Evolutionary conservation across 192 early-diverging fungal species (phyloP).

Genomic region (Backusella macrospora): DNA sequence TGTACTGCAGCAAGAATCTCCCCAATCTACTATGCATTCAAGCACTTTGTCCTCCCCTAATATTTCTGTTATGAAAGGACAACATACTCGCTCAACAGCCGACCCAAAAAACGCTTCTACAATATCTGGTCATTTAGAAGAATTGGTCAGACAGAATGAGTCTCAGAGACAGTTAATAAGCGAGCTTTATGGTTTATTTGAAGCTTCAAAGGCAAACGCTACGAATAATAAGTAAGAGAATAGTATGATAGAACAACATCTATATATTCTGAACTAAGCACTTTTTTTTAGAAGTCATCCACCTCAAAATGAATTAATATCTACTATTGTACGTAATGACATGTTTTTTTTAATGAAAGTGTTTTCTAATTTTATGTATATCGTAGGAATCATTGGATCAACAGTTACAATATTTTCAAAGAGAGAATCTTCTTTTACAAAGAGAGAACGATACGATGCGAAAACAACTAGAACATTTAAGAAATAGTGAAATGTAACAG

Average conservation of each 20-base stretch:
- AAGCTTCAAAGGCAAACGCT: not conserved
- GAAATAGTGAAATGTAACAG: slow-evolving; percentile 11
- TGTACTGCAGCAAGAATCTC: slow-evolving; percentile 21
- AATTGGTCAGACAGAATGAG: slow-evolving; percentile 51
- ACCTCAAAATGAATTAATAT: not conserved
- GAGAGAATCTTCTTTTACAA: slow-evolving; percentile 32
- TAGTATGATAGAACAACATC: not conserved
- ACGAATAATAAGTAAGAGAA: not conserved
- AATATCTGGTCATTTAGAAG: slow-evolving; percentile 41
- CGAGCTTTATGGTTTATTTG: slow-evolving; percentile 32
- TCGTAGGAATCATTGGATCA: slow-evolving; percentile 29
- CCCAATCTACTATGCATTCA: slow-evolving; percentile 35
- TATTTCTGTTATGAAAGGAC: not conserved
- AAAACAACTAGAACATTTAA: slow-evolving; percentile 27
- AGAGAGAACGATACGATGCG: slow-evolving; percentile 34
- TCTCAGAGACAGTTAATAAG: slow-evolving; percentile 40
- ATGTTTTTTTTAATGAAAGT: too few species aligned
- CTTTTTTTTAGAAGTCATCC: not conserved
- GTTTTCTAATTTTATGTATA: not conserved
- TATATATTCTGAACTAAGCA: not conserved
- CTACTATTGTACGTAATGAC: slow-evolving; percentile 5
- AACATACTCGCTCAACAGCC: slow-evolving; percentile 27
- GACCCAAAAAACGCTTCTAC: slow-evolving; percentile 19
- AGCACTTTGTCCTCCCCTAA: slow-evolving; percentile 37
- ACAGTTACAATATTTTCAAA: slow-evolving; percentile 15